Evolutionary conservation across 2,329 filamentous ascomycete species (phyloP).

Genomic region (Rutstroemia sp.): DNA sequence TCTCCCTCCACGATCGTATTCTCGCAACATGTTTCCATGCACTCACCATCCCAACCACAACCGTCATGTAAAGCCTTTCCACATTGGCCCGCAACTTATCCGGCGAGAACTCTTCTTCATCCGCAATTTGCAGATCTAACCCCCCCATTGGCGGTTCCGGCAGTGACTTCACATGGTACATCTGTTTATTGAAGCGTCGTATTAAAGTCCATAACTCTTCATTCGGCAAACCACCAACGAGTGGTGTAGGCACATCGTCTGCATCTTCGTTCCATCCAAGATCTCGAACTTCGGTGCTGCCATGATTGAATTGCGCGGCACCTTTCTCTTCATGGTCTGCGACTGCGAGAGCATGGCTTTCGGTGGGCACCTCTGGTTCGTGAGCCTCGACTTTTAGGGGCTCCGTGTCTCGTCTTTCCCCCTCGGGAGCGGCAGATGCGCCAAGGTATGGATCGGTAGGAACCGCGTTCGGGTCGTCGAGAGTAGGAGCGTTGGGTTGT

Average conservation of each 20-base stretch:
- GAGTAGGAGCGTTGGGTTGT: neutral
- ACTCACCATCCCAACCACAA: slow-evolving; percentile 58
- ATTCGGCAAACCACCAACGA: slow-evolving; percentile 54
- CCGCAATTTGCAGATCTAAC: slow-evolving; percentile 72
- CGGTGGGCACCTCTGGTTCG: slow-evolving; percentile 29
- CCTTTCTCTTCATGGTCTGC: slow-evolving; percentile 34
- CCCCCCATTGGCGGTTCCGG: slow-evolving; percentile 49
- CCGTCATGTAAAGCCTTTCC: slow-evolving; percentile 75
- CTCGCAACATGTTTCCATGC: slow-evolving; percentile 68
- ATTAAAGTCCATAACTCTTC: slow-evolving; percentile 59
- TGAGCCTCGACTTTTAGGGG: slow-evolving; percentile 20
- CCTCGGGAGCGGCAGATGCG: neutral
- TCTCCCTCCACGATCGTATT: slow-evolving; percentile 73
- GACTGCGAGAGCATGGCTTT: slow-evolving; percentile 36
- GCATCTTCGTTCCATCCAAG: slow-evolving; percentile 49
- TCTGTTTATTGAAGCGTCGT: slow-evolving; percentile 57
- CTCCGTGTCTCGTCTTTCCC: neutral
- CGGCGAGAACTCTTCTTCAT: slow-evolving; percentile 77
- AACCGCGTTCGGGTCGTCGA: neutral
- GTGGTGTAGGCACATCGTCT: slow-evolving; percentile 43
- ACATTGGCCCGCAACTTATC: slow-evolving; percentile 74
- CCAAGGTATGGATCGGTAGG: neutral
- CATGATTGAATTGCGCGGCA: slow-evolving; percentile 34
- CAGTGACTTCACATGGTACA: slow-evolving; percentile 62
- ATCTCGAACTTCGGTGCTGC: slow-evolving; percentile 41